phyloP scores from a whole-genome alignment of 208 protist species.

The Phytomonas francai region DNA sequence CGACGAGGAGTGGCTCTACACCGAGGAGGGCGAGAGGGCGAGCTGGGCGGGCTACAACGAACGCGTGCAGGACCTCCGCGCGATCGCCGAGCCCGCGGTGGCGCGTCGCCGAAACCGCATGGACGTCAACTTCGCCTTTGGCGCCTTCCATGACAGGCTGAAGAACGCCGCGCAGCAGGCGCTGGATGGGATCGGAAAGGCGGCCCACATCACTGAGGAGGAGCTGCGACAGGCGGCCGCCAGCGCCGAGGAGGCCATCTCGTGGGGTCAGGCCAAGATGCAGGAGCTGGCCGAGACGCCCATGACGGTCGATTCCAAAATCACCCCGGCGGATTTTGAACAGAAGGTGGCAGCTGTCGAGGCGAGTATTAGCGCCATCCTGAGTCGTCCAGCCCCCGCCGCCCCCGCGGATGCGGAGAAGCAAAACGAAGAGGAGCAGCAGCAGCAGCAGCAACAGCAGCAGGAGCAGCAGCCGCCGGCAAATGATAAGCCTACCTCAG shows the following conservation, averaged over 20 bases:
- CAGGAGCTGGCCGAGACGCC: slow-evolving; percentile 25
- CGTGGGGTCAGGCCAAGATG: slow-evolving; percentile 47
- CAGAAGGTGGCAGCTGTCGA: slow-evolving; percentile 28
- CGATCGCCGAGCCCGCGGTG: slow-evolving; percentile 71
- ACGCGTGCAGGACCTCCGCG: slow-evolving; percentile 63
- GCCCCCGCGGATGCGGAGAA: slow-evolving; percentile 18
- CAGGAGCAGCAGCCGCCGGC: slow-evolving; percentile 13
- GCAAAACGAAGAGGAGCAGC: slow-evolving; percentile 15
- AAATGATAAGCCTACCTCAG: background rate
- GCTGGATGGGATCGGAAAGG: slow-evolving; percentile 52
- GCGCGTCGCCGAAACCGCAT: slow-evolving; percentile 45
- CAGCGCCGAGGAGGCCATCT: slow-evolving; percentile 42
- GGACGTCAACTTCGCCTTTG: slow-evolving; percentile 54
- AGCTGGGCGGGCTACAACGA: slow-evolving; percentile 57
- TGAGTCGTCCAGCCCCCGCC: slow-evolving; percentile 32
- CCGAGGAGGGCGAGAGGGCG: slow-evolving; percentile 76
- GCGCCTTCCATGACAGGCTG: slow-evolving; percentile 33
- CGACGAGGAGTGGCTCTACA: slow-evolving; percentile 87
- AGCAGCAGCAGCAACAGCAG: slow-evolving; percentile 12
- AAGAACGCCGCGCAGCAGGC: slow-evolving; percentile 28
- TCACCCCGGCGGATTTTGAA: slow-evolving; percentile 34
- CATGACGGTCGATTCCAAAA: slow-evolving; percentile 32
- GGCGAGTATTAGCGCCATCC: slow-evolving; percentile 26
- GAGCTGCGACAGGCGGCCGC: slow-evolving; percentile 49
- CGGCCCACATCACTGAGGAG: slow-evolving; percentile 71